phyloP scores from a whole-genome alignment of 371 early-diverging fungal species.

The Rhizopus sp. region DNA sequence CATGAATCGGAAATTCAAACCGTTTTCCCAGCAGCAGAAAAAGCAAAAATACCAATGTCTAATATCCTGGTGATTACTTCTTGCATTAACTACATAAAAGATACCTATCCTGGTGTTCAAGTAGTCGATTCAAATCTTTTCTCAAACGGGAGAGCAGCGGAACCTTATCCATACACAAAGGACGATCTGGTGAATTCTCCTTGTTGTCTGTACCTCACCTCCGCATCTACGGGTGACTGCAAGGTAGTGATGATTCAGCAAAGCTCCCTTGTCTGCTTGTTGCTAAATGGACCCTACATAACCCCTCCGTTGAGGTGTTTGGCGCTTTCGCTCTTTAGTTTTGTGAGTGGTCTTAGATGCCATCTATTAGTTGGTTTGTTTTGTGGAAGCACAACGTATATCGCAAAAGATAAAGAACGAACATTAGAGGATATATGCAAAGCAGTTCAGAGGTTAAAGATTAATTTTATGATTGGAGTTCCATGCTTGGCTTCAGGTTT shows the following conservation, averaged over 20 bases:
- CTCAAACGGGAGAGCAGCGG: slow-evolving; percentile 3
- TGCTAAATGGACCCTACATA: not conserved
- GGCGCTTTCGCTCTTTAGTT: slow-evolving; percentile 15
- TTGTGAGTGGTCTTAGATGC: slow-evolving; percentile 9
- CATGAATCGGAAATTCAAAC: slow-evolving; percentile 35
- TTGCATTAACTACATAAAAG: slow-evolving; percentile 12
- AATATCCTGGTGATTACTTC: slow-evolving; percentile 58
- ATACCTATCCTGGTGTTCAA: slow-evolving; percentile 1
- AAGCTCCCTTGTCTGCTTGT: not conserved
- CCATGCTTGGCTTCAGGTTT: not conserved
- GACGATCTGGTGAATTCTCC: slow-evolving; percentile 14
- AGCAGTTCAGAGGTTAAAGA: slow-evolving; percentile 58
- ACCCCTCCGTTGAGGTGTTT: not conserved
- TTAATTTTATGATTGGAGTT: slow-evolving; percentile 59
- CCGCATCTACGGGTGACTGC: slow-evolving; percentile 34
- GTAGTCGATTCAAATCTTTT: slow-evolving; percentile 23
- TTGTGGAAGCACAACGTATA: slow-evolving; percentile 4
- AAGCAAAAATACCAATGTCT: slow-evolving; percentile 44
- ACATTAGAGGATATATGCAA: slow-evolving; percentile 54
- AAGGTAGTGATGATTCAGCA: slow-evolving; percentile 22
- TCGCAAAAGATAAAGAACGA: slow-evolving; percentile 24
- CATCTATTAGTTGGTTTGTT: slow-evolving; percentile 3
- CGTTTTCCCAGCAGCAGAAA: slow-evolving; percentile 51
- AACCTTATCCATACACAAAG: slow-evolving; percentile 8
- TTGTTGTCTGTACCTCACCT: slow-evolving; percentile 27